Evolutionary conservation across 768 basidiomycete species (phyloP), one percentile per base, ranked within the genome.

Genomic region (Rhodotorula kratochvilovae): DNA sequence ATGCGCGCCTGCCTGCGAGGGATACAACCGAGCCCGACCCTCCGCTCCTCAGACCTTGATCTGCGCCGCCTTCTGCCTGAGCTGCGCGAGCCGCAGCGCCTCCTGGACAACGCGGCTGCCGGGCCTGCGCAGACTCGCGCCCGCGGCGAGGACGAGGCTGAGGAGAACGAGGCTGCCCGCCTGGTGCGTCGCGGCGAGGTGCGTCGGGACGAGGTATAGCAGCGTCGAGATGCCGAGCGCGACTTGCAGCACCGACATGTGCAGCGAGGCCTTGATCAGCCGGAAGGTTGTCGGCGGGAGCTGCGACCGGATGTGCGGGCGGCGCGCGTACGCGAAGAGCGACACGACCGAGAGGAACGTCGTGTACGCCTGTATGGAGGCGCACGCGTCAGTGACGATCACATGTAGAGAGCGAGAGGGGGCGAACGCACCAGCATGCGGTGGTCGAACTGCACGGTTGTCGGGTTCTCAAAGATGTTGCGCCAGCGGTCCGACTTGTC

Each of bases 361-460:
- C 1, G 91, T 87, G 63, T 87, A 89, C 6, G 92, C 94, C 91
- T 95, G 72, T 23, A 45, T 1, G 16, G 56, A 59, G 15, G 67
- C 10, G 29, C 21, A 50, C n/a, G 8, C 27, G 58, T 42, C n/a
- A 15, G n/a, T 19, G 35, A 15, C 27, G 43, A 31, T 27, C 8
- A 5, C 51, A 39, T 21, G 23, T 16, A 17, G n/a, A 25, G 11
- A 35, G 19, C 21, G 48, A 45, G 36, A 3, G 29, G 43, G 27
- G 23, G 59, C n/a, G 39, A 11, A 60, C 61, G 48, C 56, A 90
- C 94, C 61, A 99, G 85, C 60, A 94, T 82, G 31, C 96, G 89
- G 81, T 99, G 96, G 78, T 99, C 87, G 77, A 98, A 98, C 79
- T 99, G 96, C 15, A 94, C 94, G 0, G 95, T 96, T 16, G 90